Evolutionary conservation across 306 rosid genomes (phyloP).

Genomic region (Coriaria nepalensis): DNA sequence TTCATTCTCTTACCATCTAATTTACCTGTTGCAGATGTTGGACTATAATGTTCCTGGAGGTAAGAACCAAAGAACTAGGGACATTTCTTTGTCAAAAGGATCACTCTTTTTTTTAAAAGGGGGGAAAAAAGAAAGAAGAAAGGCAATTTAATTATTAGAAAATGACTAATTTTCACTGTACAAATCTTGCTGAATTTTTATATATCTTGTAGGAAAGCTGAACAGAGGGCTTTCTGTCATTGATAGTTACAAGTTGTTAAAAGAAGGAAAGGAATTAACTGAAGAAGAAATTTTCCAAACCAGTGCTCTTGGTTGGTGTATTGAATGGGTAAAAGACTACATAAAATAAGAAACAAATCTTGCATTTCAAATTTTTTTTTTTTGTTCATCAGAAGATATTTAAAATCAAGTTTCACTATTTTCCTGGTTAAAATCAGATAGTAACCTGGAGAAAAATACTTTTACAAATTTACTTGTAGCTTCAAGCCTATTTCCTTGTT

Average conservation of each 20-base stretch:
- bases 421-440: no score
- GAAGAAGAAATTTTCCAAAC: constrained; percentile 32
- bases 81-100: constrained; percentile 12
- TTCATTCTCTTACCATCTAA: constrained; percentile 9
- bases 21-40: constrained; percentile 39
- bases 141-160: no score
- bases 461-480: constrained; percentile 13
- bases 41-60: constrained; percentile 97
- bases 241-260: constrained; percentile 27
- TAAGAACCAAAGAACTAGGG: constrained; percentile 16
- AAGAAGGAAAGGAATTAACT: constrained; percentile 21
- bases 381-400: no score
- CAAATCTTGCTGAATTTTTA: not conserved
- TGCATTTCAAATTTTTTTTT: no score
- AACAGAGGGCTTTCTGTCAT: constrained; percentile 38
- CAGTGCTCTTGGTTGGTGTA: constrained; percentile 44
- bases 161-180: no score
- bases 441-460: no score
- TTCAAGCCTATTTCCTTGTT: constrained; percentile 40
- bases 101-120: not conserved
- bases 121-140: not conserved
- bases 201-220: constrained; percentile 26
- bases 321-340: constrained; percentile 31
- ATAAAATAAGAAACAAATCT: not conserved
- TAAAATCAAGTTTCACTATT: no score